These are phyloP conservation scores for Boletus sp. DNA, from an alignment of 768 basidiomycete species.

Conservation along the genomic window DNA sequence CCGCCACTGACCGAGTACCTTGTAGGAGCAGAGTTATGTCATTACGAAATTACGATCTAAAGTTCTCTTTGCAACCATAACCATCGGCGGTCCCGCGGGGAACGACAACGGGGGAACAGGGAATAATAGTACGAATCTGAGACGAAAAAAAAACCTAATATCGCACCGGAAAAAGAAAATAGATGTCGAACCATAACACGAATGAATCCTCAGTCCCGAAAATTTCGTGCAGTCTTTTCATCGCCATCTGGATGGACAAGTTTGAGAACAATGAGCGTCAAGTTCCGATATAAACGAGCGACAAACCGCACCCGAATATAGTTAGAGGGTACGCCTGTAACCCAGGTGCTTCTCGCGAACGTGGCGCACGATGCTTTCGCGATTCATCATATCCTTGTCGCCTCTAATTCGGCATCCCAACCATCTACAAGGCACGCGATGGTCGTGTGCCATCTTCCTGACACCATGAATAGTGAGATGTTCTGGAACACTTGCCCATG, in stretches of 20 bases:
- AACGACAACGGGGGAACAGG: too few species aligned
- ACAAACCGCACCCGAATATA: neutral
- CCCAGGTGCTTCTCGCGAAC: slow-evolving; percentile 13
- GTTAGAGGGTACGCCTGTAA: slow-evolving; percentile 1
- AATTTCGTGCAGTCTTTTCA: neutral
- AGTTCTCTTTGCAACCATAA: neutral
- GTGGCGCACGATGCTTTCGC: slow-evolving; percentile 18
- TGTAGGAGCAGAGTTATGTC: neutral
- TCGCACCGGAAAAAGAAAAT: neutral
- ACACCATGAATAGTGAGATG: slow-evolving; percentile 15
- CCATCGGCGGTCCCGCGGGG: neutral
- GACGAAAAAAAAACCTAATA: neutral
- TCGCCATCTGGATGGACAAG: neutral
- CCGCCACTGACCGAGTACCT: neutral
- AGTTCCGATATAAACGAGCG: neutral
- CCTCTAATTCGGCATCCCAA: neutral
- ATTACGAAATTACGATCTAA: neutral
- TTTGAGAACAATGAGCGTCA: neutral
- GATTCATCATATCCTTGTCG: neutral
- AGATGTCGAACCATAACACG: neutral
- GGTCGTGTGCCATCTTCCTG: rapidly evolving
- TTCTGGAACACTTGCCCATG: neutral
- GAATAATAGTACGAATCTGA: neutral
- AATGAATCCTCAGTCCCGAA: too few species aligned
- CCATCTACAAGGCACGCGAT: slow-evolving; percentile 5